Evolutionary conservation across 306 rosid genomes (phyloP).

Genomic region (Rosa lucieae): DNA sequence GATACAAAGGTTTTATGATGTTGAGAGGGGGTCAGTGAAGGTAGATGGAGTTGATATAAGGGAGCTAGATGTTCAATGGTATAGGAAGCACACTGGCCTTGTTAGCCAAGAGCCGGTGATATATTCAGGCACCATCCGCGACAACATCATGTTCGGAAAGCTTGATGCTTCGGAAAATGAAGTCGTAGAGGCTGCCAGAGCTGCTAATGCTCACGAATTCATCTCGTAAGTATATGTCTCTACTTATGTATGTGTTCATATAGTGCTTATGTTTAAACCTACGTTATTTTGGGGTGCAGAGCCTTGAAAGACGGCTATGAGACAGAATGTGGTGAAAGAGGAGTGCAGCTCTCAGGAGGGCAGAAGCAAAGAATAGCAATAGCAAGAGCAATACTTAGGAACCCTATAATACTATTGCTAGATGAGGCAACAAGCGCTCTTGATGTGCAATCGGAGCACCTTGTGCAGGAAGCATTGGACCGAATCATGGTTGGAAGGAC

Average conservation of each 20-base stretch:
- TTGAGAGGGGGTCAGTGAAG: constrained; percentile 63
- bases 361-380: constrained; percentile 94
- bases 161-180: constrained; percentile 72
- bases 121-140: constrained; percentile 65
- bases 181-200: constrained; percentile 72
- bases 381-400: constrained; percentile 88
- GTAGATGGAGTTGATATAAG: constrained; percentile 84
- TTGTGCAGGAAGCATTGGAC: constrained; percentile 90
- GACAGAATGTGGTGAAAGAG: constrained; percentile 95
- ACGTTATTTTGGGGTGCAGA: constrained; percentile 36
- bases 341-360: constrained; percentile 94
- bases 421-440: constrained; percentile 97
- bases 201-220: constrained; percentile 90
- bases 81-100: constrained; percentile 68
- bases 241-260: not conserved
- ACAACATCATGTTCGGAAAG: constrained; percentile 81
- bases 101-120: constrained; percentile 97
- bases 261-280: not conserved
- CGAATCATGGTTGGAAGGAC: constrained; percentile 83
- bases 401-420: constrained; percentile 65
- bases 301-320: constrained; percentile 82
- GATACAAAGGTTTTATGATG: constrained; percentile 82
- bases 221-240: constrained; percentile 62
- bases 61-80: constrained; percentile 69
- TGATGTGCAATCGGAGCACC: constrained; percentile 84